Base-by-base conservation (phyloP, 2,329 filamentous ascomycete species). In the Rutstroemia sp. region DNA sequence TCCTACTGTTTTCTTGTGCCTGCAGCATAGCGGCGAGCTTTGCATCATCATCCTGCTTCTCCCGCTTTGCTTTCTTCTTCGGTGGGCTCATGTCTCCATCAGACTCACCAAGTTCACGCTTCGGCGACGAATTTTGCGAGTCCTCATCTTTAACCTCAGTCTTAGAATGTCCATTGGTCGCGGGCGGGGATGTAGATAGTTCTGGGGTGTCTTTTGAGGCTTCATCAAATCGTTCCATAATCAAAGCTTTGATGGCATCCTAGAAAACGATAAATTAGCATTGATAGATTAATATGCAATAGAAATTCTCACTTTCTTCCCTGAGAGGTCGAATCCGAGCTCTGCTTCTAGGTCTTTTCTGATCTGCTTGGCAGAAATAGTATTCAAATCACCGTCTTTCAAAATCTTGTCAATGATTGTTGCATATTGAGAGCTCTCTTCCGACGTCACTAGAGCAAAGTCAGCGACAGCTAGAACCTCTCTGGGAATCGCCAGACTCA, bases 1-100 rank as follows among this genome's bases (percentile, higher is more conserved):
- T 76, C 50, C 80, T 74, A 58, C 83, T 79, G 71, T 97, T 95
- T 74, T 96, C 90, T 71, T 97, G 89, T 0, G 91, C 92, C 72
- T 99, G 94, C 38, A 99, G 78, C 70, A 87, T 83, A 16, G 91
- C 91, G 1, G 94, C 94, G 60, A 92, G 82, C 46, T 87, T 84
- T 37, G 92, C 94, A 72, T 99, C 94, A 34, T 88, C 86, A 62
- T 95, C 90, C 63, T 82, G 79, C 45, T 81, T 80, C 68, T 85
- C 85, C 57, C 76, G 49, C 54, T 67, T 66, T 53, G 54, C 72
- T 63, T 90, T 90, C 70, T 86, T 88, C 61, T 74, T 70, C 4
- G 74, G 75, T 6, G 72, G 50, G 3, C 52, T 41, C n/a, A 56
- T 51, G 34, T 68, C 63, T 23, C 61, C 62, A n/a, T 63, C 61